Conservation (phyloP, 2,329 filamentous ascomycete species). For the Lasiodiplodia sp. region DNA sequence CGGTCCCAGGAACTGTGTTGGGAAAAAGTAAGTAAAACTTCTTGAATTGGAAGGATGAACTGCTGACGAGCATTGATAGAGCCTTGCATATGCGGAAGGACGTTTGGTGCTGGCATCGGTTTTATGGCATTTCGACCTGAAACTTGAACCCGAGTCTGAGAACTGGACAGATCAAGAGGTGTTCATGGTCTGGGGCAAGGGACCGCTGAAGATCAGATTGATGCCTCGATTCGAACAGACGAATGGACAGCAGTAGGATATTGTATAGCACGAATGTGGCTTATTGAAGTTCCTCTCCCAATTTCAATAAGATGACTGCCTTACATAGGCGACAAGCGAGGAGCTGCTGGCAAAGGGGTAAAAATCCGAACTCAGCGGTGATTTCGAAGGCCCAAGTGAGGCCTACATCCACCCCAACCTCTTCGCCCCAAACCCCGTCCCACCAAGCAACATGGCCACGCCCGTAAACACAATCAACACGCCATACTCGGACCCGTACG, state of each 20-base stretch:
- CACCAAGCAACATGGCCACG: constrained; percentile 55
- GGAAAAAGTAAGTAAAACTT: neutral
- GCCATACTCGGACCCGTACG: constrained; percentile 47
- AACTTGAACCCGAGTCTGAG: neutral
- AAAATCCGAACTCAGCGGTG: too few relatives aligned
- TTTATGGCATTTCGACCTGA: neutral
- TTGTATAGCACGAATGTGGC: too few relatives aligned
- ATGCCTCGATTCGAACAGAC: neutral
- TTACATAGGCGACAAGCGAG: too few relatives aligned
- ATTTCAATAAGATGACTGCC: too few relatives aligned
- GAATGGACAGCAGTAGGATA: too few relatives aligned
- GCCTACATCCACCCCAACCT: neutral
- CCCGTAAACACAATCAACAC: constrained; percentile 46
- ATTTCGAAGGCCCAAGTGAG: too few relatives aligned
- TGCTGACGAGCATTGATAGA: neutral
- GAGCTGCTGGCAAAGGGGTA: too few relatives aligned
- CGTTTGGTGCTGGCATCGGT: neutral
- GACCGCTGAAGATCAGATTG: neutral
- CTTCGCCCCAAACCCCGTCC: neutral
- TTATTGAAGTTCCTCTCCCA: too few relatives aligned
- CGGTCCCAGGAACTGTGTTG: neutral
- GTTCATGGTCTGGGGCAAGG: neutral
- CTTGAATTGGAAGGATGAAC: neutral
- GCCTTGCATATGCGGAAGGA: neutral
- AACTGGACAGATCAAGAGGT: neutral